Percentiles rank a stretch among this genome's conserved stretches.
Evolutionary conservation across 2,329 filamentous ascomycete species (phyloP).

Genomic region (Ampelomyces quisqualis): DNA sequence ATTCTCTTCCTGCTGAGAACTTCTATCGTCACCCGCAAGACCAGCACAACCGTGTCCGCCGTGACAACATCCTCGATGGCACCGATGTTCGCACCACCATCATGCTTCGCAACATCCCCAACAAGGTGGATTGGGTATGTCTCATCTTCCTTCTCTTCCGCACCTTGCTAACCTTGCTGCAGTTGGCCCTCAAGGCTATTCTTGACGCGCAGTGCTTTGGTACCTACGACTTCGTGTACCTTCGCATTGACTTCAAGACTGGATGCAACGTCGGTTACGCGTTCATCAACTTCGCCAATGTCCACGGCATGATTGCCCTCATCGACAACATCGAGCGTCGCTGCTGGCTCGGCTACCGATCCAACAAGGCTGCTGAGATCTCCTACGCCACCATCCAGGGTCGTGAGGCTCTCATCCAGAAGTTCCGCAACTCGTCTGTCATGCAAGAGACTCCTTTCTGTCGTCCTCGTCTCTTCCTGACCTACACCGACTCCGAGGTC

Average conservation of each 20-base stretch:
- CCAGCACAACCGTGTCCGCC: constrained; percentile 44
- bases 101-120: constrained; percentile 94
- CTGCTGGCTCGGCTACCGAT: constrained; percentile 74
- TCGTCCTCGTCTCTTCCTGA: constrained; percentile 69
- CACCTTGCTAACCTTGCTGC: constrained; percentile 14
- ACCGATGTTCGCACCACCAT: constrained; percentile 60
- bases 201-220: constrained; percentile 77
- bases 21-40: constrained; percentile 26
- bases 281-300: constrained; percentile 90
- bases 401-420: constrained; percentile 84
- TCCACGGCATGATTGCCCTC: constrained; percentile 44
- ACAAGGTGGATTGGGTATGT: constrained; percentile 70
- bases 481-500: constrained; percentile 49
- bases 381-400: constrained; percentile 98
- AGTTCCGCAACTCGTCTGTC: constrained; percentile 95
- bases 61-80: constrained; percentile 45
- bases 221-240: constrained; percentile 91
- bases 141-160: background rate
- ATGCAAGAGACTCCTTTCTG: constrained; percentile 84
- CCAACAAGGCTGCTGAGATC: constrained; percentile 82
- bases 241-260: constrained; percentile 68
- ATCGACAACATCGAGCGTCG: constrained; percentile 34
- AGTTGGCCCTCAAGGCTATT: constrained; percentile 64
- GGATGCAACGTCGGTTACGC: constrained; percentile 82
- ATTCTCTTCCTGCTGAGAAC: background rate